Percentiles rank a stretch among this genome's conserved stretches.
phyloP scores from a whole-genome alignment of 257 asterid genomes.

The Coffea canephora region DNA sequence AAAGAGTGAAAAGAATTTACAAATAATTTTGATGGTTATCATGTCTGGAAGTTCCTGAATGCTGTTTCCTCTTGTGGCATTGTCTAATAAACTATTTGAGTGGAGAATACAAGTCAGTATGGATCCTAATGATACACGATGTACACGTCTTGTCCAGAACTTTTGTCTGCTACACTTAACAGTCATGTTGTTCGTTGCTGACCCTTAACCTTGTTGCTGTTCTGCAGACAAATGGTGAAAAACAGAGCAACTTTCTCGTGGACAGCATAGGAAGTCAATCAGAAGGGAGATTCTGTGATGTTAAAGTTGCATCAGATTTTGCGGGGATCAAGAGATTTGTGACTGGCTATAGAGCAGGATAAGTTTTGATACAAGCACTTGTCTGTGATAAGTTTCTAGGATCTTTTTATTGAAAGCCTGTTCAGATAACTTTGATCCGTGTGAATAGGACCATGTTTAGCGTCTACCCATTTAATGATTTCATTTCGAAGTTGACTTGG shows the following conservation, averaged over 20 bases:
- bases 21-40: not conserved
- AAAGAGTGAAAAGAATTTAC: not conserved
- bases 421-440: not conserved
- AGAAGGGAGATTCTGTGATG: conserved; percentile 48
- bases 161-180: not conserved
- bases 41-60: not conserved
- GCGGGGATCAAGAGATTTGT: conserved; percentile 76
- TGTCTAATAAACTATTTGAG: not conserved
- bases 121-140: not conserved
- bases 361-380: not conserved
- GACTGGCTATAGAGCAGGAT: conserved; percentile 54
- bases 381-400: not conserved
- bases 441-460: not conserved
- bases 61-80: not conserved
- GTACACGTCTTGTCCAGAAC: not conserved
- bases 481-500: not conserved
- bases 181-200: not conserved
- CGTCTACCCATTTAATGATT: not conserved
- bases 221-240: conserved; percentile 83
- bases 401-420: not conserved
- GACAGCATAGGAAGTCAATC: conserved; percentile 44
- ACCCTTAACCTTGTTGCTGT: conserved; percentile 21
- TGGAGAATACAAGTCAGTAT: not conserved
- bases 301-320: conserved; percentile 55
- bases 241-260: conserved; percentile 57